Evolutionary conservation across 2,329 filamentous ascomycete genomes (phyloP).

Genomic region (Ophiostoma himal-ulmi): DNA sequence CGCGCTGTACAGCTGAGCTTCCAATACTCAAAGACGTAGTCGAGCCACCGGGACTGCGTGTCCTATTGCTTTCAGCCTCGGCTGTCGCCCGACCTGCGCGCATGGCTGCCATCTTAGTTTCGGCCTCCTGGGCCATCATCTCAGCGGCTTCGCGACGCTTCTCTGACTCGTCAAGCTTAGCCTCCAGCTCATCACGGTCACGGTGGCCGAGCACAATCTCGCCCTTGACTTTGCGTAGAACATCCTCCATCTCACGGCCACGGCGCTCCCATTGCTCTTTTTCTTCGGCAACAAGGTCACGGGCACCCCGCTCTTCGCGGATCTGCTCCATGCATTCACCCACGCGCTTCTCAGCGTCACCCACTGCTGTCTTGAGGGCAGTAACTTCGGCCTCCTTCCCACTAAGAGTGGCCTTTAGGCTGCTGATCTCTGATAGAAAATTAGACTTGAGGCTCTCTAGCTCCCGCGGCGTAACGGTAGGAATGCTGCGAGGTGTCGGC

Average conservation of each 20-base stretch:
- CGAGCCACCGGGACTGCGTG: slow-evolving; percentile 16
- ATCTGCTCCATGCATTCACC: slow-evolving; percentile 79
- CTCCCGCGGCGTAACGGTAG: slow-evolving; percentile 84
- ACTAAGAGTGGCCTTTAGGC: slow-evolving; percentile 83
- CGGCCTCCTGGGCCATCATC: slow-evolving; percentile 67
- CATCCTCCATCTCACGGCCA: slow-evolving; percentile 76
- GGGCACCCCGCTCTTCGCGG: slow-evolving; percentile 65
- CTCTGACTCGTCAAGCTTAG: slow-evolving; percentile 70
- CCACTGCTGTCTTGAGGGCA: slow-evolving; percentile 79
- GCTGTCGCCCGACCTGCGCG: slow-evolving; percentile 52
- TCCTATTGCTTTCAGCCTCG: slow-evolving; percentile 17
- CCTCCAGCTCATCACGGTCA: slow-evolving; percentile 74
- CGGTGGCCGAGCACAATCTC: slow-evolving; percentile 72
- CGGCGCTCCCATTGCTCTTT: slow-evolving; percentile 79
- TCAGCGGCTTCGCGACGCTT: slow-evolving; percentile 67
- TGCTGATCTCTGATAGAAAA: slow-evolving; percentile 88
- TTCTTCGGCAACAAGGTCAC: slow-evolving; percentile 67
- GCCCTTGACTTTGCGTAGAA: slow-evolving; percentile 72
- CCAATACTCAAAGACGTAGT: slow-evolving; percentile 41
- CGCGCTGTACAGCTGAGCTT: slow-evolving; percentile 36
- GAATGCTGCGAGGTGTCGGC: slow-evolving; percentile 85
- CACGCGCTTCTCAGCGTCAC: slow-evolving; percentile 85
- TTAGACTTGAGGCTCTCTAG: slow-evolving; percentile 86
- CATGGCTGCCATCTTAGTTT: slow-evolving; percentile 70
- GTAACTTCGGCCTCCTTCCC: slow-evolving; percentile 90